These are phyloP conservation scores for Crithidia mellificae DNA, from an alignment of 208 protist species.

Conservation along the genomic window DNA sequence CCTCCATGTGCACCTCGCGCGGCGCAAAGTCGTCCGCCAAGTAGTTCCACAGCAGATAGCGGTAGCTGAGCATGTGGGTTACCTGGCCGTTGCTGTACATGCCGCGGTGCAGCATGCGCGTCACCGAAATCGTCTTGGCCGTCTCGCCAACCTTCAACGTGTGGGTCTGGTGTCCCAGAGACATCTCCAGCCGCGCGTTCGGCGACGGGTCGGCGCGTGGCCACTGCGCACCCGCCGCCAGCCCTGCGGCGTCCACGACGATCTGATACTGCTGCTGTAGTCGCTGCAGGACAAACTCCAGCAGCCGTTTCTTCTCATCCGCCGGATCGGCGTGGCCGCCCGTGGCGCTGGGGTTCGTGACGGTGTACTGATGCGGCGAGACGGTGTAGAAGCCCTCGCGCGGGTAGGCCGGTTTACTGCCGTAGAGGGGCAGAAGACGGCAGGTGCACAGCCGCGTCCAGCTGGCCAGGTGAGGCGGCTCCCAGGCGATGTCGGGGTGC, in stretches of 20 bases:
- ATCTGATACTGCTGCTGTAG: slow-evolving; percentile 88
- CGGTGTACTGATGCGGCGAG: slow-evolving; percentile 77
- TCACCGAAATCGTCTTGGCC: slow-evolving; percentile 66
- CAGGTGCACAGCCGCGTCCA: slow-evolving; percentile 77
- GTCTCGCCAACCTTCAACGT: slow-evolving; percentile 79
- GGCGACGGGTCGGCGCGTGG: slow-evolving; percentile 52
- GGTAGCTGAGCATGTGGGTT: slow-evolving; percentile 69
- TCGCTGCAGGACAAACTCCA: slow-evolving; percentile 85
- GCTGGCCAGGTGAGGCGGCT: slow-evolving; percentile 38
- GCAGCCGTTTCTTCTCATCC: slow-evolving; percentile 40
- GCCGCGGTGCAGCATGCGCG: slow-evolving; percentile 77
- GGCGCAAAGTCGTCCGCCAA: slow-evolving; percentile 49
- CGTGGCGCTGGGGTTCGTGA: slow-evolving; percentile 29
- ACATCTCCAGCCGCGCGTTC: slow-evolving; percentile 73
- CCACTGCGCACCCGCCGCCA: slow-evolving; percentile 30
- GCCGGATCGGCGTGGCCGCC: slow-evolving; percentile 10
- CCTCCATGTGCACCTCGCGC: slow-evolving; percentile 62
- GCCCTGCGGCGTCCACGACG: slow-evolving; percentile 55
- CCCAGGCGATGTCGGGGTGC: slow-evolving; percentile 53
- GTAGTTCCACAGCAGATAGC: slow-evolving; percentile 82
- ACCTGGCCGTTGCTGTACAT: slow-evolving; percentile 82
- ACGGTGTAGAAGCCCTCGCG: slow-evolving; percentile 77
- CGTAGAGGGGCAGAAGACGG: slow-evolving; percentile 76
- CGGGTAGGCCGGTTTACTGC: slow-evolving; percentile 69
- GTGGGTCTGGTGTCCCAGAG: slow-evolving; percentile 85